A percentile compares a stretch with the other conserved stretches of the same genome.
Conservation (phyloP, 2,329 filamentous ascomycete genomes). For the Fusarium tjaetaba region DNA sequence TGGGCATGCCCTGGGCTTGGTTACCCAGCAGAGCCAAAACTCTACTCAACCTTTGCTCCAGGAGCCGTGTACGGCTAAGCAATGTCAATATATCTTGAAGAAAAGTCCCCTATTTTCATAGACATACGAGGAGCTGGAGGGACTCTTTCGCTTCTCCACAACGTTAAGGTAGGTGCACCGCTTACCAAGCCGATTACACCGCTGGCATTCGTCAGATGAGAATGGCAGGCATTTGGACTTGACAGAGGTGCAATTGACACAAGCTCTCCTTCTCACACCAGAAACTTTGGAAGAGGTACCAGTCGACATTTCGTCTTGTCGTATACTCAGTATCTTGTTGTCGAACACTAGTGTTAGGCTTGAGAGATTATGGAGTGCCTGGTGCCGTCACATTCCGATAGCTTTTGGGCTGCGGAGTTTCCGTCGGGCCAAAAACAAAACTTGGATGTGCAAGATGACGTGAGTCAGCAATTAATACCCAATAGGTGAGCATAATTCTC, state of each 20-base stretch:
- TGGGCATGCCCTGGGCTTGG: not conserved
- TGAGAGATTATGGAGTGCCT: not conserved
- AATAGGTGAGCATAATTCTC: not conserved
- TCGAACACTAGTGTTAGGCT: not conserved
- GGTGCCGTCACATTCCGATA: not conserved
- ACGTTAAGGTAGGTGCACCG: slow-evolving; percentile 12
- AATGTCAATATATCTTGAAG: not conserved
- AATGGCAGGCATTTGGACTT: slow-evolving; percentile 28
- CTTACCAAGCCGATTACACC: slow-evolving; percentile 22
- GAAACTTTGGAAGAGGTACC: not conserved
- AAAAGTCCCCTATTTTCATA: rapidly evolving
- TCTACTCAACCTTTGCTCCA: slow-evolving; percentile 3
- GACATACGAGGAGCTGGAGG: slow-evolving; percentile 2
- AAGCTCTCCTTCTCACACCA: slow-evolving; percentile 20
- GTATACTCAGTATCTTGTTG: not conserved
- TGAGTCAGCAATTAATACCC: not conserved
- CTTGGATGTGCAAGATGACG: not conserved
- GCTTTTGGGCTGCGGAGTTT: not conserved
- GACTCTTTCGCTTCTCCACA: slow-evolving; percentile 18
- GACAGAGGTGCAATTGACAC: slow-evolving; percentile 23
- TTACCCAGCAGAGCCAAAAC: not conserved
- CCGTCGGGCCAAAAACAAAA: slow-evolving; percentile 13
- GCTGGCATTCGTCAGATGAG: slow-evolving; percentile 22
- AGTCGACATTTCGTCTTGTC: not conserved
- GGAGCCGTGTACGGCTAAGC: not conserved